Evolutionary conservation across 1,284 basidiomycete species (phyloP).

Genomic region (Stereum hirsutum): DNA sequence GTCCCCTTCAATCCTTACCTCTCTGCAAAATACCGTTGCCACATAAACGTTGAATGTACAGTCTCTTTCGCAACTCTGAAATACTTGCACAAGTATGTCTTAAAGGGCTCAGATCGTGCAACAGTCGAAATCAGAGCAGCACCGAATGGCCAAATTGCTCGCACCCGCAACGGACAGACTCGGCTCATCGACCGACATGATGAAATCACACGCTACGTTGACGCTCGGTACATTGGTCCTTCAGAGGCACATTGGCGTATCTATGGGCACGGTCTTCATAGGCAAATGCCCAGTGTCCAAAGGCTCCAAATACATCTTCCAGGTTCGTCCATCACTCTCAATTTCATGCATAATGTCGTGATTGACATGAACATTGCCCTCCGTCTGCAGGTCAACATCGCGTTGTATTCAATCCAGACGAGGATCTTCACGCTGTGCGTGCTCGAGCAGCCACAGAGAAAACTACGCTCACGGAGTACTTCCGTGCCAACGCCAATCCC

Average conservation of each 20-base stretch:
- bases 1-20: slow-evolving; percentile 29
- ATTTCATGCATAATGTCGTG: too few relatives aligned
- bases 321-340: too few relatives aligned
- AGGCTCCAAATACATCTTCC: slow-evolving; percentile 29
- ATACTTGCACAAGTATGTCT: slow-evolving; percentile 38
- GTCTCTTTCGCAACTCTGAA: slow-evolving; percentile 25
- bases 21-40: slow-evolving; percentile 25
- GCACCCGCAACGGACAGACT: too few relatives aligned
- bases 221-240: slow-evolving; percentile 29
- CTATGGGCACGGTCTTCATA: slow-evolving; percentile 23
- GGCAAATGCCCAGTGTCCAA: slow-evolving; percentile 24
- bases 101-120: slow-evolving; percentile 33
- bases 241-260: slow-evolving; percentile 26
- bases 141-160: too few relatives aligned
- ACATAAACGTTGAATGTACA: slow-evolving; percentile 37
- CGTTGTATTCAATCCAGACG: slow-evolving; percentile 24
- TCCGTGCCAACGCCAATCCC: slow-evolving; percentile 34
- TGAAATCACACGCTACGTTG: slow-evolving; percentile 25
- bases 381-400: slow-evolving; percentile 26
- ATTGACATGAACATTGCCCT: too few relatives aligned
- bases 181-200: too few relatives aligned
- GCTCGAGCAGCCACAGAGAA: slow-evolving; percentile 14
- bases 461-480: slow-evolving; percentile 30
- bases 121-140: slow-evolving; percentile 18
- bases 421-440: slow-evolving; percentile 17